Percentiles rank a stretch among this genome's conserved stretches.
These are phyloP conservation scores for Kurtzmaniella fragi DNA, from an alignment of 805 yeast species.

Conservation along the genomic window DNA sequence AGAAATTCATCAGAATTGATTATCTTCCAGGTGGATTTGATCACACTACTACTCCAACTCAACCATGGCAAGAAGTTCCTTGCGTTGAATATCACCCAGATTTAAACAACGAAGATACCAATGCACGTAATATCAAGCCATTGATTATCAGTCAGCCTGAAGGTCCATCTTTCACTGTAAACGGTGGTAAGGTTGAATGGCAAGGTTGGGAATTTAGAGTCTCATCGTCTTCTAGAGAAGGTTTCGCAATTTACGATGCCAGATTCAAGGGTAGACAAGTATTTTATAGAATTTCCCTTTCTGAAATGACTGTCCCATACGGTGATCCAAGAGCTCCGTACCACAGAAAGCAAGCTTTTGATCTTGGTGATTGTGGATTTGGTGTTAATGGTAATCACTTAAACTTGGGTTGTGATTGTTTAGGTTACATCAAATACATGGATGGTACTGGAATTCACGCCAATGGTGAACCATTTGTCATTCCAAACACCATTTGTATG, in stretches of 20 bases:
- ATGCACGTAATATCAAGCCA: slow-evolving; percentile 60
- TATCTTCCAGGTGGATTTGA: slow-evolving; percentile 70
- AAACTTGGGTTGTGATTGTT: slow-evolving; percentile 75
- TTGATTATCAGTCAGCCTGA: slow-evolving; percentile 69
- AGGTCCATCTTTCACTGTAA: slow-evolving; percentile 64
- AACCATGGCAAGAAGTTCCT: slow-evolving; percentile 55
- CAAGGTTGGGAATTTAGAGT: slow-evolving; percentile 82
- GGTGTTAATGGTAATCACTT: slow-evolving; percentile 69
- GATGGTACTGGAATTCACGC: slow-evolving; percentile 55
- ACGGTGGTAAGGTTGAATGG: slow-evolving; percentile 64
- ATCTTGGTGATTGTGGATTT: slow-evolving; percentile 81
- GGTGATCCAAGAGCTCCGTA: slow-evolving; percentile 78
- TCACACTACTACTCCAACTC: slow-evolving; percentile 51
- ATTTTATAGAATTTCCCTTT: slow-evolving; percentile 65
- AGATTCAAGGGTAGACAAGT: slow-evolving; percentile 72
- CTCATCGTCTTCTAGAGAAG: slow-evolving; percentile 69
- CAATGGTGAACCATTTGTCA: slow-evolving; percentile 56
- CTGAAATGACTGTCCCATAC: slow-evolving; percentile 87
- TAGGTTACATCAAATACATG: slow-evolving; percentile 71
- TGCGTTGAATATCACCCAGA: slow-evolving; percentile 74
- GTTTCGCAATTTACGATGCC: slow-evolving; percentile 69
- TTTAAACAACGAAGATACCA: slow-evolving; percentile 44
- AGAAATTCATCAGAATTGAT: slow-evolving; percentile 65
- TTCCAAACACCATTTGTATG: slow-evolving; percentile 72
- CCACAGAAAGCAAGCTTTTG: slow-evolving; percentile 85